A percentile compares a stretch with the other conserved stretches of the same genome.
phyloP scores from a whole-genome alignment of 2,329 filamentous ascomycete species.

The Camillea tinctor region DNA sequence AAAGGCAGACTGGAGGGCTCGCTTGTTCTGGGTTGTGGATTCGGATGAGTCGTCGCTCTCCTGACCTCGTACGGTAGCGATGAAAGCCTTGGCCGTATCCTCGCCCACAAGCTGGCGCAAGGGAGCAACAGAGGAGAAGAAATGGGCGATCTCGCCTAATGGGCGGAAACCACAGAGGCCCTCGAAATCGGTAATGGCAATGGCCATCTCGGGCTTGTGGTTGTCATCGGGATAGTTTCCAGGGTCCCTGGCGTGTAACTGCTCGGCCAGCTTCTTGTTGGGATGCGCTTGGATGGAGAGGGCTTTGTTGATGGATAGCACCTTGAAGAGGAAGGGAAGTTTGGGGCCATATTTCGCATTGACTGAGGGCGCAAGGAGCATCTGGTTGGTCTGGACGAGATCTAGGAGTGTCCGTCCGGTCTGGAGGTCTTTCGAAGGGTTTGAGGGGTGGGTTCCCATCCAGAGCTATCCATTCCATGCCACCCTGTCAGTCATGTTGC shows the following conservation, averaged over 20 bases:
- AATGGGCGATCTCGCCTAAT: conserved; percentile 80
- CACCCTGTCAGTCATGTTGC: conserved; percentile 12
- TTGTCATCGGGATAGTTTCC: conserved; percentile 99
- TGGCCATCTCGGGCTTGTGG: conserved; percentile 99
- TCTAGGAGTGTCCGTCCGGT: conserved; percentile 86
- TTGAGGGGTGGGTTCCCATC: conserved; percentile 98
- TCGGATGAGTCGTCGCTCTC: conserved; percentile 39
- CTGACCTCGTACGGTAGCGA: conserved; percentile 52
- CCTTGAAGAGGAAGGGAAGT: conserved; percentile 96
- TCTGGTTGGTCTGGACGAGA: conserved; percentile 81
- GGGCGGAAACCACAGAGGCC: conserved; percentile 95
- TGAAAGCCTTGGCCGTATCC: conserved; percentile 57
- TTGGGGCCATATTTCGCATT: conserved; percentile 74
- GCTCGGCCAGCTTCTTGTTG: conserved; percentile 90
- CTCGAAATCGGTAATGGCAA: conserved; percentile 94
- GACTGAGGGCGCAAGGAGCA: conserved; percentile 73
- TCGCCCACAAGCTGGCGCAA: conserved; percentile 67
- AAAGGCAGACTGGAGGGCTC: conserved; percentile 73
- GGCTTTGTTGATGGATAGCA: conserved; percentile 92
- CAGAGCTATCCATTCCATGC: conserved; percentile 75
- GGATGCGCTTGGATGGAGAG: conserved; percentile 96
- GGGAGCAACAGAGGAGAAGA: conserved; percentile 59
- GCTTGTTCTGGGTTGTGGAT: conserved; percentile 63
- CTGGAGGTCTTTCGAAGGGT: conserved; percentile 84
- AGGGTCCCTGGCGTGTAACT: conserved; percentile 80